These are phyloP conservation scores for Reutealis trisperma DNA, from an alignment of 345 rosid species.

Conservation along the genomic window DNA sequence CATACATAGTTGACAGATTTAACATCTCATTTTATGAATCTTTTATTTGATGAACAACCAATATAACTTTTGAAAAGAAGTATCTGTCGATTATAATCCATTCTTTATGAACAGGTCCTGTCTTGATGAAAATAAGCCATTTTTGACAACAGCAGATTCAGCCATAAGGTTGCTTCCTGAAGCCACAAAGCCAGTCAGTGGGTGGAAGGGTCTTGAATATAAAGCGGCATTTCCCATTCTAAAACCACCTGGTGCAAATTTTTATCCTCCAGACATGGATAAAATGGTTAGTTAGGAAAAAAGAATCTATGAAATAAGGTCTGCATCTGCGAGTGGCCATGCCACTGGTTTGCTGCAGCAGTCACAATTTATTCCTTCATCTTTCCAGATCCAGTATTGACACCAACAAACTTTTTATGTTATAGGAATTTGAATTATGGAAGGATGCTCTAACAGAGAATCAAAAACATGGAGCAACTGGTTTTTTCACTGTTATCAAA, in stretches of 20 bases:
- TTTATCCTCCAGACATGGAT: conserved; percentile 96
- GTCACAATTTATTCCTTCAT: conserved; percentile 10
- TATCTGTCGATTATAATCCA: conserved; percentile 13
- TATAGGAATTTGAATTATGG: conserved; percentile 82
- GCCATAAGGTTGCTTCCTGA: conserved; percentile 68
- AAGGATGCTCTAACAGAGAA: conserved; percentile 50
- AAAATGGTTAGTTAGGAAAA: conserved; percentile 49
- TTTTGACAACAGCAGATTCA: conserved; percentile 86
- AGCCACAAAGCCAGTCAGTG: conserved; percentile 59
- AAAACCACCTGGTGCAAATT: conserved; percentile 91
- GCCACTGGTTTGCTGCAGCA: not conserved
- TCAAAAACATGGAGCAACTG: conserved; percentile 57
- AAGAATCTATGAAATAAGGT: conserved; percentile 5
- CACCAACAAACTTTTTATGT: conserved; percentile 26
- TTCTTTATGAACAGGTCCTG: conserved; percentile 61
- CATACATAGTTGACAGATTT: not conserved
- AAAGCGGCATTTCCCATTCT: conserved; percentile 75
- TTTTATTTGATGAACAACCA: not conserved
- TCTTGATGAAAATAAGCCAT: conserved; percentile 88
- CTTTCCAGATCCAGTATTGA: conserved; percentile 5
- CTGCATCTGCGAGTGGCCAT: not conserved
- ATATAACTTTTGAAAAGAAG: not conserved
- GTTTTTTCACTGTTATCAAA: conserved; percentile 79
- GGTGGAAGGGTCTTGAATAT: conserved; percentile 94
- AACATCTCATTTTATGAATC: not conserved